phyloP scores from a whole-genome alignment of 495 filamentous ascomycete genomes.

The Penicillium samsonianum region DNA sequence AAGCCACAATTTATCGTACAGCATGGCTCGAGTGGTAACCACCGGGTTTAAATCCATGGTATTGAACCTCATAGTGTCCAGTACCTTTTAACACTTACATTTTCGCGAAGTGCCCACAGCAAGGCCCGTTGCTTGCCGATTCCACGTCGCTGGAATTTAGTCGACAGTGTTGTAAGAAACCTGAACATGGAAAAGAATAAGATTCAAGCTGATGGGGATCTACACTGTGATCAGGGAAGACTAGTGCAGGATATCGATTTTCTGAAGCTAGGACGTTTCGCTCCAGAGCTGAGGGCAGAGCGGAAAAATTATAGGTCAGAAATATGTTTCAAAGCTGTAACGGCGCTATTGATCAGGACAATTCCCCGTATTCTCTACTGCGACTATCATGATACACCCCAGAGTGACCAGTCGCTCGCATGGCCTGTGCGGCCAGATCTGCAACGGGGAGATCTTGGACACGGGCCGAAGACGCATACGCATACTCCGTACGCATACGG shows the following conservation, averaged over 20 bases:
- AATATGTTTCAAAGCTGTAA: not conserved
- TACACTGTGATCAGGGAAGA: constrained; percentile 19
- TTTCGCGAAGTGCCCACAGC: constrained; percentile 18
- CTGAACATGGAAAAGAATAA: constrained; percentile 17
- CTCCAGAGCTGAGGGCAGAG: constrained; percentile 5
- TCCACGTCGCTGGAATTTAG: constrained; percentile 28
- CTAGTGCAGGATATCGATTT: not conserved
- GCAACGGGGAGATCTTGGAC: constrained; percentile 18
- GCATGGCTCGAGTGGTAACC: constrained; percentile 12
- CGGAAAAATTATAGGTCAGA: not conserved
- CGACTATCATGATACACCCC: constrained; percentile 18
- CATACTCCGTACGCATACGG: no score
- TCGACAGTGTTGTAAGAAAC: constrained; percentile 25
- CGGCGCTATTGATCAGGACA: no score
- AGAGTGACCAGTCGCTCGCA: constrained; percentile 8
- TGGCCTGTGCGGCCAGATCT: constrained; percentile 18
- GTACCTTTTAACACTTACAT: constrained; percentile 6
- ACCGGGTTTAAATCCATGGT: not conserved
- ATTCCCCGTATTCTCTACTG: constrained; percentile 7
- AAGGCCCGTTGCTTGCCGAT: constrained; percentile 31
- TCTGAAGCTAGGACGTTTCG: constrained; percentile 9
- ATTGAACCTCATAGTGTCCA: constrained; percentile 15
- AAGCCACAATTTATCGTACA: not conserved
- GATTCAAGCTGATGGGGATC: constrained; percentile 11
- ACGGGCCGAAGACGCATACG: constrained; percentile 6